A percentile compares a stretch with the other conserved stretches of the same genome.
Evolutionary conservation across 169 alveolate genomes (phyloP).

Genomic region (Cryptosporidium ryanae): DNA sequence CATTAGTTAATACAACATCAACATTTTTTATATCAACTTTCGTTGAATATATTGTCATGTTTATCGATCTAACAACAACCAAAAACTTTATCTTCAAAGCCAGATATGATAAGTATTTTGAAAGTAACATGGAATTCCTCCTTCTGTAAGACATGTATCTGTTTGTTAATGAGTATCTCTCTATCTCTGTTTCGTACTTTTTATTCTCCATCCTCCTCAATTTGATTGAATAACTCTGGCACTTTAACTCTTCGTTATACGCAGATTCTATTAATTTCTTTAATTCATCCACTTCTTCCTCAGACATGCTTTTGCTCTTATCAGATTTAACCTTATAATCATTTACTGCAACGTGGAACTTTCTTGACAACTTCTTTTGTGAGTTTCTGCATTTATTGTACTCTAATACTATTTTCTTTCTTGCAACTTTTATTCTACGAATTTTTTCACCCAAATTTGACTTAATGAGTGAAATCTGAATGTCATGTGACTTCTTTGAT

Average conservation of each 20-base stretch:
- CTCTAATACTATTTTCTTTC: not conserved
- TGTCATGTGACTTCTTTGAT: not conserved
- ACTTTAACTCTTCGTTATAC: not conserved
- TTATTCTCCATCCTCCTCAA: conserved; percentile 4
- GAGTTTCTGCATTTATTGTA: too few relatives aligned
- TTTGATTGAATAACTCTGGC: not conserved
- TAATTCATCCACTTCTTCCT: too few relatives aligned
- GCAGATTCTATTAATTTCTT: too few relatives aligned
- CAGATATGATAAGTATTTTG: not conserved
- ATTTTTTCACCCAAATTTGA: not conserved
- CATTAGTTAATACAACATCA: not conserved
- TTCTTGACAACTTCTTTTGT: too few relatives aligned
- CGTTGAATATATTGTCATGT: not conserved
- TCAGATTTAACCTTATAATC: too few relatives aligned
- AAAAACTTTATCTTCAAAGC: not conserved
- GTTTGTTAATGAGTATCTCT: conserved; percentile 4
- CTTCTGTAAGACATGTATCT: not conserved
- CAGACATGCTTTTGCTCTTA: too few relatives aligned
- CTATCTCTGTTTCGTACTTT: not conserved
- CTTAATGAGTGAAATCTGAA: not conserved
- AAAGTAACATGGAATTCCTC: not conserved
- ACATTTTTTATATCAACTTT: not conserved
- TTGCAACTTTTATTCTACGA: not conserved
- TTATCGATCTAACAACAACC: not conserved
- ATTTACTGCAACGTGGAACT: too few relatives aligned